Evolutionary conservation across 163 green algal genomes (phyloP), one percentile per base, ranked within the genome.

Genomic region (Picocystis sp.): DNA sequence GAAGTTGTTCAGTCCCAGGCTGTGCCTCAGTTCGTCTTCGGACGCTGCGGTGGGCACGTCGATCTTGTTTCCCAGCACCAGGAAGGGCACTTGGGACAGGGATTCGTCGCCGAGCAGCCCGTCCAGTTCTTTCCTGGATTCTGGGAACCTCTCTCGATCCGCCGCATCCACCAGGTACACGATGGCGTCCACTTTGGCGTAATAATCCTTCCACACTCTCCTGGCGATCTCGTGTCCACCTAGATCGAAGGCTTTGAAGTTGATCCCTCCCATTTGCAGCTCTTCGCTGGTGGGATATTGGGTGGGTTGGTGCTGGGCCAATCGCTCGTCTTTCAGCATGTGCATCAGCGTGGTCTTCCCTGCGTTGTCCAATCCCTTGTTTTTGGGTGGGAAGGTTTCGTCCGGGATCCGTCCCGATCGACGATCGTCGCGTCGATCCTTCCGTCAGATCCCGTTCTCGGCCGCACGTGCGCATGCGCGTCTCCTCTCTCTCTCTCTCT

Each of bases 341-440:
- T 97, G 89, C 85, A 99, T 94, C 33, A 99, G 68, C 9, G 91
- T 99, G 14, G 91, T 99, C 57, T 99, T 99, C 15, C 91, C 91
- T 14, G 70, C 70, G 45, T 77, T 78, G 50, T 78, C 70, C 13
- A 78, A 49, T n/a, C 70, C 70, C 51, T 57, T 57, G 51, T 11
- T 8, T 11, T 5, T 10, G 9, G 6, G 21, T 38, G 29, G 29
- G 29, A 38, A 8, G 17, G 42, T 47, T 15, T 15, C 42, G 42
- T 15, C 15, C 15, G 42, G 42, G 15, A 15, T 15, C 15, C 15
- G 42, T 47, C 15, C 15, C 15, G 42, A 15, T 17, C 42, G 42
- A 15, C 15, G 15, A 47, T 15, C 42, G 42, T 17, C 42, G 42
- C 15, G 42, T 15, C 15, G 15, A 15, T 17, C 42, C 42, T 47